Conservation (phyloP, 768 basidiomycete species). For the Multifurca ochricompacta region DNA sequence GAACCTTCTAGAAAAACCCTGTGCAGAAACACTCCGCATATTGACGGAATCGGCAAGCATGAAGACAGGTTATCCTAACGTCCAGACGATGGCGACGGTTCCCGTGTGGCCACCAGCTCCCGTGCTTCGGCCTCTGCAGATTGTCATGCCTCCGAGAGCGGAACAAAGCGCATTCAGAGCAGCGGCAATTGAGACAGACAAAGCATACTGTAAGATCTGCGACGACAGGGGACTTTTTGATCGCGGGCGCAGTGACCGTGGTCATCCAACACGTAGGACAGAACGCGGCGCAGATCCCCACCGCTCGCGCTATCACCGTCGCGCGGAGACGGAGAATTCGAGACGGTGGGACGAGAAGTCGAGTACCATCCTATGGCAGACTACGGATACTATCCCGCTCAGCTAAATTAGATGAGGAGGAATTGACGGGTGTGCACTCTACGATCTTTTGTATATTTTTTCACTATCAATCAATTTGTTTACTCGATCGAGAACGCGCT, state of each 20-base stretch:
- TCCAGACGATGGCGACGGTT: neutral
- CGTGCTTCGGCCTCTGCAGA: neutral
- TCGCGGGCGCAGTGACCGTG: neutral
- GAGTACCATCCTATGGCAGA: slow-evolving; percentile 5
- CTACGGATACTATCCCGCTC: slow-evolving; percentile 1
- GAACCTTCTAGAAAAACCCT: neutral
- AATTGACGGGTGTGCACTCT: neutral
- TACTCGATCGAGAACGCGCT: too few species aligned
- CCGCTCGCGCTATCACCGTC: slow-evolving; percentile 7
- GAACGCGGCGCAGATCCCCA: slow-evolving; percentile 1
- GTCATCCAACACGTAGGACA: neutral
- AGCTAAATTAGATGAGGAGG: neutral
- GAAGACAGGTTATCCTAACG: neutral
- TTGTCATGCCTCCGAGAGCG: neutral
- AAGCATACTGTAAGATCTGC: neutral
- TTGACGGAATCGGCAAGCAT: neutral
- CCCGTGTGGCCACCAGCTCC: slow-evolving; percentile 7
- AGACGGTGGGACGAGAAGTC: slow-evolving; percentile 6
- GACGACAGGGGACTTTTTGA: slow-evolving; percentile 1
- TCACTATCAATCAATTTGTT: too few species aligned
- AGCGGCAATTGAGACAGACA: slow-evolving; percentile 3
- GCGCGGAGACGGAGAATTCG: slow-evolving; percentile 7
- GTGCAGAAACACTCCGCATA: neutral
- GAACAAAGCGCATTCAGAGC: neutral
- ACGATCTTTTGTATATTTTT: neutral